Base-by-base conservation (phyloP, 768 basidiomycete species). In the Phylloporus scabripes region DNA sequence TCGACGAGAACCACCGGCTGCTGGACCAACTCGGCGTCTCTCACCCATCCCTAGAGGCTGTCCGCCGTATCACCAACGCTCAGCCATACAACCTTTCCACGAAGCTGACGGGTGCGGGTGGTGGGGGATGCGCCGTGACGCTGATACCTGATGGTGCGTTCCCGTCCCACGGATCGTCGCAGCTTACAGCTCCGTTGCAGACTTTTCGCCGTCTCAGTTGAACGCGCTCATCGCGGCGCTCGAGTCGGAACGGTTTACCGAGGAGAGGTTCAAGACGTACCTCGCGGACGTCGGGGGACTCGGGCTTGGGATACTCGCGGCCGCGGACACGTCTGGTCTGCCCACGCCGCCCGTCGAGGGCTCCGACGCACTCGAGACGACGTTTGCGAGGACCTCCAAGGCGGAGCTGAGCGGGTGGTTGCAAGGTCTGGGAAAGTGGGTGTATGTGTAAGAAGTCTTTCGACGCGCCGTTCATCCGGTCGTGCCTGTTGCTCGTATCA, bases 81-180 rank as follows among this genome's bases (percentile, higher is more conserved):
- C 61, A 72, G 53, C 85, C 83, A 7, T 87, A 85, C 69, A 70
- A 71, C 9, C 73, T 98, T 42, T 82, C 82, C 59, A 93, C 92
- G n/a, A 96, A 97, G 72, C 71, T 99, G 49, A 99, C 96, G 7
- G 96, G 96, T 36, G 95, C 96, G 7, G 96, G 96, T 26, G 96
- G 96, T 34, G 96, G 96, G 21, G 96, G 96, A n/a, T 98, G 96
- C 62, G 85, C 93, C 5, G 92, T 98, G 26, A 95, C 94, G 11
- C 79, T 98, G 31, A 77, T 99, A 45, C 96, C 96, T 45, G 93
- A 97, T 70, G 81, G 95, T 94, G 57, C 56, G 84, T 70, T 7
- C 1, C 2, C 37, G 17, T 36, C 18, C 18, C 23, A 2, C 20
- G 24, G 36, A 24, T 39, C 18, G 9, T 8, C 5, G 12, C 42